Evolutionary conservation across 768 basidiomycete genomes (phyloP).

Genomic region (Rhodosporidiobolus odoratus): DNA sequence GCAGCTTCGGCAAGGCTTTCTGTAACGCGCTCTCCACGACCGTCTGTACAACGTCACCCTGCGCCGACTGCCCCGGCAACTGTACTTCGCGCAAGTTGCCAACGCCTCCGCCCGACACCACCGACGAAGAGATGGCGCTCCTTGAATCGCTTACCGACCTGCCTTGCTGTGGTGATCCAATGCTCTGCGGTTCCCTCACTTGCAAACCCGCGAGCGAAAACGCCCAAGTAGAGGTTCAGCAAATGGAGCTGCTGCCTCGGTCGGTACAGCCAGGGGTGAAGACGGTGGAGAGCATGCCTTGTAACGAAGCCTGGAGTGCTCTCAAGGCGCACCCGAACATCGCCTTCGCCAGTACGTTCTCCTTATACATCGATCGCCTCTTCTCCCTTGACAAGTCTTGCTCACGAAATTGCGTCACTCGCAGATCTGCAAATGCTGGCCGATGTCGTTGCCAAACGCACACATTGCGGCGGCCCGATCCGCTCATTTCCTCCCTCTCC

Average conservation of each 20-base stretch:
- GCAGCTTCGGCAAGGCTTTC: constrained; percentile 72
- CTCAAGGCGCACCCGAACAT: constrained; percentile 85
- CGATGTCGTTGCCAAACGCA: constrained; percentile 77
- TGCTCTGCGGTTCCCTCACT: constrained; percentile 31
- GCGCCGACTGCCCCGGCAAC: constrained; percentile 55
- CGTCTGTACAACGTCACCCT: constrained; percentile 55
- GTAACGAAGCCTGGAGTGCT: constrained; percentile 72
- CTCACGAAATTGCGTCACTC: no score
- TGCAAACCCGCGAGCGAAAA: constrained; percentile 39
- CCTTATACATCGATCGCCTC: background rate
- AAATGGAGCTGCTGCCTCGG: constrained; percentile 3
- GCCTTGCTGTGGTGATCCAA: constrained; percentile 37
- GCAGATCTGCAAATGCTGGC: constrained; percentile 71
- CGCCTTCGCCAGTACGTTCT: constrained; percentile 55
- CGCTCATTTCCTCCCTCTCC: background rate
- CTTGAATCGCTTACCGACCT: constrained; percentile 34
- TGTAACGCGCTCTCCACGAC: constrained; percentile 65
- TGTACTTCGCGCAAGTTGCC: constrained; percentile 32
- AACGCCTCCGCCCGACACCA: constrained; percentile 19
- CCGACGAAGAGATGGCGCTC: constrained; percentile 21
- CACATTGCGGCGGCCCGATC: constrained; percentile 65
- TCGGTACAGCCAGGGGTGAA: constrained; percentile 16
- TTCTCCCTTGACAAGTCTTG: no score
- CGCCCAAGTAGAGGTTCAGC: background rate
- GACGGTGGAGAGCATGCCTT: constrained; percentile 60